phyloP scores from a whole-genome alignment of 2,329 filamentous ascomycete species.

The Penicillium occitanis region DNA sequence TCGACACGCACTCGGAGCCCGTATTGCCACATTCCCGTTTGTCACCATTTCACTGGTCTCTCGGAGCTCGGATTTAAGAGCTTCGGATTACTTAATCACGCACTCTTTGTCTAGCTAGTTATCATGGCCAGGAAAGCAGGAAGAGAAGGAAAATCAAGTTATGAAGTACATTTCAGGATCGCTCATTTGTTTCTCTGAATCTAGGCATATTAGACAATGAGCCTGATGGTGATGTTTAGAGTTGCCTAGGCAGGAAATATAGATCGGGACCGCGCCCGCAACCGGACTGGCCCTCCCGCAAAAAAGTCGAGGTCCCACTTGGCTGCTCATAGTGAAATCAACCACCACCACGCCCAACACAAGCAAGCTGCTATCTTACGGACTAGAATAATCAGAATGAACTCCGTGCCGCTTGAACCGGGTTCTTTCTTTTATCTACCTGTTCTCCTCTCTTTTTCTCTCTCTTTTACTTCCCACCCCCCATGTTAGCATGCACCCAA shows the following conservation, averaged over 20 bases:
- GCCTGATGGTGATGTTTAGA: neutral
- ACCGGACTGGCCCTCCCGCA: neutral
- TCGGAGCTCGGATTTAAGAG: slow-evolving; percentile 11
- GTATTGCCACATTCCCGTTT: neutral
- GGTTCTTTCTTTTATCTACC: neutral
- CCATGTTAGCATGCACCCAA: neutral
- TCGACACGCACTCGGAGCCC: neutral
- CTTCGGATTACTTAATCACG: neutral
- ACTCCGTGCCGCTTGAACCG: neutral
- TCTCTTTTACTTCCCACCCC: neutral
- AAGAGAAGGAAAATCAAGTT: neutral
- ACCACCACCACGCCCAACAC: neutral
- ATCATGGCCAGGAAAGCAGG: neutral
- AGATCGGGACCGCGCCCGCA: neutral
- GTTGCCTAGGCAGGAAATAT: neutral
- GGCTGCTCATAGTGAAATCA: slow-evolving; percentile 1
- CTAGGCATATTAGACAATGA: too few relatives aligned
- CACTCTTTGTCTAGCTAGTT: neutral
- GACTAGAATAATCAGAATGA: neutral
- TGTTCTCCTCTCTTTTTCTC: neutral
- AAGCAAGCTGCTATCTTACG: neutral
- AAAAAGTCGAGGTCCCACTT: slow-evolving; percentile 7
- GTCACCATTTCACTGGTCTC: neutral
- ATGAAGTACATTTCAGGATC: neutral
- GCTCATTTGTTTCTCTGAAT: neutral